These are phyloP conservation scores for Castanea crenata DNA, from an alignment of 306 rosid genomes.

Conservation along the genomic window DNA sequence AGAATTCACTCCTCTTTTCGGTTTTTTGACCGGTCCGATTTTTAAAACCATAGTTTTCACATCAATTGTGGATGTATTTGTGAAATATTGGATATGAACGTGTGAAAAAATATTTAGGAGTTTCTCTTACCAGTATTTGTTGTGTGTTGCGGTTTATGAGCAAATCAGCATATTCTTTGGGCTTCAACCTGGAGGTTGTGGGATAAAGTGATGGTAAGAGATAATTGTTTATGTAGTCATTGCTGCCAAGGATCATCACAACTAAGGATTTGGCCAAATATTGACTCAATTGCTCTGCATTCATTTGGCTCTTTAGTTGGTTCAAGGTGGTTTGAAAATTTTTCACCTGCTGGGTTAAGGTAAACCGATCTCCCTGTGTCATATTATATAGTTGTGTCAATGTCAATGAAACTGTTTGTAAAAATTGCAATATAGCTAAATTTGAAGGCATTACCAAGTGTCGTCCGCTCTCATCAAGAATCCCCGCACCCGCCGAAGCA, in stretches of 20 bases:
- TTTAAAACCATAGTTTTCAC: background rate
- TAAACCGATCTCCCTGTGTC: slow-evolving; percentile 32
- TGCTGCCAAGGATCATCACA: slow-evolving; percentile 28
- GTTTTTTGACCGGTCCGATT: no score
- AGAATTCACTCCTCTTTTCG: no score
- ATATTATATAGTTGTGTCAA: background rate
- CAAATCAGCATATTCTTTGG: slow-evolving; percentile 24
- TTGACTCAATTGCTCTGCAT: slow-evolving; percentile 15
- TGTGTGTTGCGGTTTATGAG: slow-evolving; percentile 24
- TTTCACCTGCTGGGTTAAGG: slow-evolving; percentile 25
- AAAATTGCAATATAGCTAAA: background rate
- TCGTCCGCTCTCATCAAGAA: slow-evolving; percentile 35
- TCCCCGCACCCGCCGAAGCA: slow-evolving; percentile 37
- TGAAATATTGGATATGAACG: no score
- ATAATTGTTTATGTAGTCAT: slow-evolving; percentile 45
- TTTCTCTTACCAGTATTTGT: slow-evolving; percentile 14
- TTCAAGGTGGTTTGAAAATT: slow-evolving; percentile 28
- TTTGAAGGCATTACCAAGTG: slow-evolving; percentile 15
- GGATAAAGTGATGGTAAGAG: slow-evolving; percentile 24
- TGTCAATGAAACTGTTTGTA: background rate
- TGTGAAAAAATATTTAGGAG: background rate
- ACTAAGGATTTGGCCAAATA: slow-evolving; percentile 32
- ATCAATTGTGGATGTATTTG: no score
- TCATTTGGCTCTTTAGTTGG: slow-evolving; percentile 34
- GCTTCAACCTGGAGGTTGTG: slow-evolving; percentile 17